A percentile compares a stretch with the other conserved stretches of the same genome.
These are phyloP conservation scores for Grigorovia transvaalensis DNA, from an alignment of 805 yeast species.

Conservation along the genomic window DNA sequence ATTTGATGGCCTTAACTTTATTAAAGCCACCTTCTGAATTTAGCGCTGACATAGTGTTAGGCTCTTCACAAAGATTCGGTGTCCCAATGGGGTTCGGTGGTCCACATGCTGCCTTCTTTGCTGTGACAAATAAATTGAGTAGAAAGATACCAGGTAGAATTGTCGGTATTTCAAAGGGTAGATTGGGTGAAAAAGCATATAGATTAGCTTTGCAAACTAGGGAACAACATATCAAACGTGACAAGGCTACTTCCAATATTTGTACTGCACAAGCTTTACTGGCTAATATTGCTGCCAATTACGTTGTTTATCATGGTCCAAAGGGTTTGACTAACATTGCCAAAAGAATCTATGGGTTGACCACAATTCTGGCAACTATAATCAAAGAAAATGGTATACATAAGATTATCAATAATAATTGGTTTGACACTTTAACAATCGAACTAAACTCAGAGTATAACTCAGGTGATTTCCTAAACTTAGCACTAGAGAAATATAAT, in stretches of 20 bases:
- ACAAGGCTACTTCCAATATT: constrained; percentile 93
- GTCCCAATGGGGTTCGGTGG: constrained; percentile 98
- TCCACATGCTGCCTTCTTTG: constrained; percentile 96
- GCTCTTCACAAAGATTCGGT: constrained; percentile 91
- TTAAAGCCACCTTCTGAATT: constrained; percentile 74
- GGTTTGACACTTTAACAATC: constrained; percentile 84
- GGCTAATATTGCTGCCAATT: constrained; percentile 92
- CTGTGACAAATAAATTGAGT: constrained; percentile 69
- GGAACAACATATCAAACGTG: constrained; percentile 96
- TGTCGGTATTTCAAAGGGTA: constrained; percentile 85
- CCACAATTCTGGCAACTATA: constrained; percentile 57
- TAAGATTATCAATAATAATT: constrained; percentile 37
- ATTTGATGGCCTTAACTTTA: constrained; percentile 77
- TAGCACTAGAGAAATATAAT: constrained; percentile 39
- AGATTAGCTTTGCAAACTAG: constrained; percentile 94
- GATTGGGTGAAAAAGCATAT: constrained; percentile 80
- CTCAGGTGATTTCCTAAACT: constrained; percentile 22
- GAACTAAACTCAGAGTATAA: constrained; percentile 35
- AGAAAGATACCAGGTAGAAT: constrained; percentile 96
- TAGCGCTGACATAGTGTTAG: constrained; percentile 89
- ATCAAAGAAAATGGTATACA: constrained; percentile 32
- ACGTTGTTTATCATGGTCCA: constrained; percentile 94
- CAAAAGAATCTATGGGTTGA: constrained; percentile 58
- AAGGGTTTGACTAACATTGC: constrained; percentile 76
- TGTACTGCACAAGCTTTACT: constrained; percentile 96